These are phyloP conservation scores for Termitomyces sp. DNA, from an alignment of 768 basidiomycete genomes.

Conservation along the genomic window DNA sequence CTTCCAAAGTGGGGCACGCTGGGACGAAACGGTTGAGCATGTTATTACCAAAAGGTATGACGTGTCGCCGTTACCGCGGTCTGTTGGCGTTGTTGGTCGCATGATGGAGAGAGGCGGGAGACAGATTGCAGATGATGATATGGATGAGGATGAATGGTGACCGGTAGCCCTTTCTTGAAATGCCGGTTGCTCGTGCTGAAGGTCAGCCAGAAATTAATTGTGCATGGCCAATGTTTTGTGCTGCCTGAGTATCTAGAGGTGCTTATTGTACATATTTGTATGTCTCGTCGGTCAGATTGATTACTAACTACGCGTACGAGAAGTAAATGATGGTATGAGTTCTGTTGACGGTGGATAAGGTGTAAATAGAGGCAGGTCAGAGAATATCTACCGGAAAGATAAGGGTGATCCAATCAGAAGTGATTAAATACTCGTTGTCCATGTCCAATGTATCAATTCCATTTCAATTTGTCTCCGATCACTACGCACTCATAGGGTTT, in stretches of 20 bases:
- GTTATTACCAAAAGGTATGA: constrained; percentile 16
- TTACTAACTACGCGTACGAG: neutral
- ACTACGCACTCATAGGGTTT: neutral
- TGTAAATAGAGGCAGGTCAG: neutral
- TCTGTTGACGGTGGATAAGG: neutral
- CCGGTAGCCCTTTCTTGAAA: constrained; percentile 1
- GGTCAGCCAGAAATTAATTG: neutral
- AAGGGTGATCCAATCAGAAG: neutral
- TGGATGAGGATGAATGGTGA: constrained; percentile 23
- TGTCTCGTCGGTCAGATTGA: neutral
- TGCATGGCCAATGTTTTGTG: neutral
- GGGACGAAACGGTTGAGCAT: constrained; percentile 26
- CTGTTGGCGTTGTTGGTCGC: constrained; percentile 5
- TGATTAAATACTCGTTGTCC: neutral
- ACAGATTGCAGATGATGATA: constrained; percentile 10
- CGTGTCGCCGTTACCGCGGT: constrained; percentile 10
- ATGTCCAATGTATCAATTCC: no score
- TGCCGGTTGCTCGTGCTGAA: neutral
- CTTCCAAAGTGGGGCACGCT: constrained; percentile 42
- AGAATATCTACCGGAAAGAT: neutral
- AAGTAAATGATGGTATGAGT: neutral
- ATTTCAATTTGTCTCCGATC: neutral
- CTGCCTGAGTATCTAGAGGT: neutral
- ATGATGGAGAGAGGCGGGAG: constrained; percentile 21
- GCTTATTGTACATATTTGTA: constrained; percentile 1